Percentiles rank a stretch among this genome's conserved stretches.
Conservation (phyloP, 2,329 filamentous ascomycete genomes). For the Pseudovirgaria hyperparasitica region DNA sequence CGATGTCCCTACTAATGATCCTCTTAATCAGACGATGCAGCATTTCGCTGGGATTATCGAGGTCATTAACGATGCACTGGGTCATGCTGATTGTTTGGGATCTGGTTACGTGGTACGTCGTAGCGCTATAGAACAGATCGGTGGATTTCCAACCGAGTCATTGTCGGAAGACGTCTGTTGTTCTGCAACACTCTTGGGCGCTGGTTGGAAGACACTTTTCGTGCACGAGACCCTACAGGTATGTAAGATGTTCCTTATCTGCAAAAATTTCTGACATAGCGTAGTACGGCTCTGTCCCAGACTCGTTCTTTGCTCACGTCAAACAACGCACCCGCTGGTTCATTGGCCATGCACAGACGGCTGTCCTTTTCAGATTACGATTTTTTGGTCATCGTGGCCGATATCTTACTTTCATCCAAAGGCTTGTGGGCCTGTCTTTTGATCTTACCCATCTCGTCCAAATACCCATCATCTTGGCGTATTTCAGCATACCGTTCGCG, state of each 20-base stretch:
- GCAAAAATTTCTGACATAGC: too few relatives aligned
- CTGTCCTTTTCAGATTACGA: constrained; percentile 10
- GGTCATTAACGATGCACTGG: constrained; percentile 31
- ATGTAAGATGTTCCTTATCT: too few relatives aligned
- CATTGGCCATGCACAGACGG: constrained; percentile 11
- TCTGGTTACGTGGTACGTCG: constrained; percentile 49
- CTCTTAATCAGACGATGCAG: constrained; percentile 45
- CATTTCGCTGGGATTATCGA: constrained; percentile 45
- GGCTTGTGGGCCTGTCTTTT: too few relatives aligned
- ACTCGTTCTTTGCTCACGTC: constrained; percentile 9
- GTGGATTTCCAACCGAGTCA: constrained; percentile 47
- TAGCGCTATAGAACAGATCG: constrained; percentile 47
- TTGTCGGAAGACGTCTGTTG: constrained; percentile 49
- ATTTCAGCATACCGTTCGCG: too few relatives aligned
- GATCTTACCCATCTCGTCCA: too few relatives aligned
- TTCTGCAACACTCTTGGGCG: constrained; percentile 45
- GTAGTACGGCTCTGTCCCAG: constrained; percentile 13
- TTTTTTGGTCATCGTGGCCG: constrained; percentile 8
- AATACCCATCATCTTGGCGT: too few relatives aligned
- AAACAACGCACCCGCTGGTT: constrained; percentile 14
- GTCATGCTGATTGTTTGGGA: constrained; percentile 51
- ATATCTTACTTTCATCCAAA: too few relatives aligned
- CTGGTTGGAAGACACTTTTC: constrained; percentile 47
- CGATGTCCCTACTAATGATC: constrained; percentile 46
- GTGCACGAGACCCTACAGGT: constrained; percentile 11